These are phyloP conservation scores for Euclidium syriacum DNA, from an alignment of 345 rosid genomes.

Conservation along the genomic window DNA sequence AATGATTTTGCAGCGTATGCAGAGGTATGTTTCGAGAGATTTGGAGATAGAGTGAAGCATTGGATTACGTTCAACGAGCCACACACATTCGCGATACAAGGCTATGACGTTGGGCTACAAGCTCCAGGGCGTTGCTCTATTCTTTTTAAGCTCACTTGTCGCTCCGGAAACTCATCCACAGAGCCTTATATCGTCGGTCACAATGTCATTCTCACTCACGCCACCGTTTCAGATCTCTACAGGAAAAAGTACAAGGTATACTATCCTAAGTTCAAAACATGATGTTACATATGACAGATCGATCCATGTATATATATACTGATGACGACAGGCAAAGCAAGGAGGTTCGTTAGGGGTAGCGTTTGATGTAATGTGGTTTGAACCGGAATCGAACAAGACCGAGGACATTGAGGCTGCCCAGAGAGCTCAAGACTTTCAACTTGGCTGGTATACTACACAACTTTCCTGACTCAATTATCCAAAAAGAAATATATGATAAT, in stretches of 20 bases:
- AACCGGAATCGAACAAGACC: slow-evolving; percentile 51
- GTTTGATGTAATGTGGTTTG: slow-evolving; percentile 80
- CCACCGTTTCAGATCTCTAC: slow-evolving; percentile 55
- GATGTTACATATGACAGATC: no score
- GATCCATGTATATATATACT: not conserved
- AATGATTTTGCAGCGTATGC: slow-evolving; percentile 72
- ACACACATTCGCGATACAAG: slow-evolving; percentile 73
- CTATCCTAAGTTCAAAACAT: not conserved
- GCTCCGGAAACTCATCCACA: slow-evolving; percentile 73
- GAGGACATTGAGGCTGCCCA: slow-evolving; percentile 72
- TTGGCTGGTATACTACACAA: slow-evolving; percentile 62
- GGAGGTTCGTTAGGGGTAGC: slow-evolving; percentile 68
- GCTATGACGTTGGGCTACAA: slow-evolving; percentile 79
- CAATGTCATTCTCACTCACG: slow-evolving; percentile 68
- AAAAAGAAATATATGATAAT: no score
- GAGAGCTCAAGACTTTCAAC: slow-evolving; percentile 96
- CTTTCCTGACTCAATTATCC: no score
- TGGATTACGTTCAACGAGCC: slow-evolving; percentile 98
- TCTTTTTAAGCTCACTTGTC: slow-evolving; percentile 56
- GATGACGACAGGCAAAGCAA: slow-evolving; percentile 79
- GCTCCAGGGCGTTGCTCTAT: slow-evolving; percentile 91
- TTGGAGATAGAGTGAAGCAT: slow-evolving; percentile 88
- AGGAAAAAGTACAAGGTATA: slow-evolving; percentile 68
- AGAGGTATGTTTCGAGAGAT: slow-evolving; percentile 75
- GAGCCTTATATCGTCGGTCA: slow-evolving; percentile 94